Evolutionary conservation across 345 rosid species (phyloP), one percentile per base, ranked within the genome.

Genomic region (Linum usitatissimum): DNA sequence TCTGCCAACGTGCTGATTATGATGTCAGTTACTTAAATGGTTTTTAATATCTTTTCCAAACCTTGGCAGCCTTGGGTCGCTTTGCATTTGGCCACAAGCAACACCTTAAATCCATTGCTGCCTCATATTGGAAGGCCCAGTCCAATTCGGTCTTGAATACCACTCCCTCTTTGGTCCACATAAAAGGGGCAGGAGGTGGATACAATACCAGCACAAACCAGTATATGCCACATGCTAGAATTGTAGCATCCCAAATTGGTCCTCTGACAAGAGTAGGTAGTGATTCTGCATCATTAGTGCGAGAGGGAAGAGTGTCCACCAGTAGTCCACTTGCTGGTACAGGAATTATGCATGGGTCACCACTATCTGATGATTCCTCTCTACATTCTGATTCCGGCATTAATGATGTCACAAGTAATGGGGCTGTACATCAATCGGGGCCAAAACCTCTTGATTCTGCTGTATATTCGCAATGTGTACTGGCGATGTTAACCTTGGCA

Each of bases 301-400:
- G 88, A 64, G 97, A 86, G 68, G 80, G 88, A 61, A 86, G 89
- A 80, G 82, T 80, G 67, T 87, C 84, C 64, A 70, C 86, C 18
- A 86, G 99, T 77, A 86, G 95, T 74, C 99, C 97, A 58, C 91
- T 86, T 71, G 74, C 84, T 36, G 72, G 87, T 57, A 74, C 91
- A 70, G 89, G 96, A 71, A 79, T 90, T 63, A 86, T 94, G 97
- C 95, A 84, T 69, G 97, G 95, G 64, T 94, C 97, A 60, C 99
- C 99, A 18, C 69, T 88, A 60, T 94, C 99, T 68, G 97, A 94
- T 80, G 92, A 88, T 86, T 94, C 95, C 67, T 94, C 97, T 66
- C 89, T 81, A 64, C 88, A 83, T 74, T 94, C 99, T 68, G 95
- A 90, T 82, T 84, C 88, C 68, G 97, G 94, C 59, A 77, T 87